Conservation (phyloP, 192 early-diverging fungal genomes). For the Pilobolus umbonatus region DNA sequence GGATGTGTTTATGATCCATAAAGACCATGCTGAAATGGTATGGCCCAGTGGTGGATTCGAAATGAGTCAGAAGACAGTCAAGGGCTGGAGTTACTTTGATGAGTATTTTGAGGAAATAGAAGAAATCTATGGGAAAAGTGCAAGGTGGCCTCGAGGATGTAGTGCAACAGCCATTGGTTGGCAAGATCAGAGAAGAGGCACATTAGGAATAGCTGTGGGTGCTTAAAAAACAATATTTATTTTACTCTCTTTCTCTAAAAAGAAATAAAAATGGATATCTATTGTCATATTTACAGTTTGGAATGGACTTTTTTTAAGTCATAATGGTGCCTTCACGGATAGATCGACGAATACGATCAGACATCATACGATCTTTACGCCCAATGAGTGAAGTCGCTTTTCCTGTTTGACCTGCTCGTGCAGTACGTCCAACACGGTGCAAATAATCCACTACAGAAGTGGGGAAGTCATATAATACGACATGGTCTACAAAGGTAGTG, state of each 20-base stretch:
- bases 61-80: slow-evolving; percentile 30
- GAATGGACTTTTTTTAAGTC: slow-evolving; percentile 36
- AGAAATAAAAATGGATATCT: too few species aligned
- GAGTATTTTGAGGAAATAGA: slow-evolving; percentile 41
- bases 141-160: slow-evolving; percentile 50
- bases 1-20: slow-evolving; percentile 46
- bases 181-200: slow-evolving; percentile 35
- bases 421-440: slow-evolving; percentile 89
- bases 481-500: slow-evolving; percentile 81
- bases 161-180: slow-evolving; percentile 36
- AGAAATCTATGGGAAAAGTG: slow-evolving; percentile 34
- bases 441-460: slow-evolving; percentile 87
- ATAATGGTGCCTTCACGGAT: slow-evolving; percentile 52
- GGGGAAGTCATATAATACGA: slow-evolving; percentile 89
- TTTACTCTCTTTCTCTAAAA: too few species aligned
- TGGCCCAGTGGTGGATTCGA: slow-evolving; percentile 46
- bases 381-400: slow-evolving; percentile 79
- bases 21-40: slow-evolving; percentile 41
- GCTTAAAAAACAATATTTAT: background rate
- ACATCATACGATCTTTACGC: slow-evolving; percentile 62
- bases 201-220: slow-evolving; percentile 35
- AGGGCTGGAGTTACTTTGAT: slow-evolving; percentile 42
- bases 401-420: slow-evolving; percentile 73
- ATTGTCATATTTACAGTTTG: too few species aligned
- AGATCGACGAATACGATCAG: slow-evolving; percentile 57